Conservation (phyloP, 768 basidiomycete genomes). For the Clavaria fumosa region DNA sequence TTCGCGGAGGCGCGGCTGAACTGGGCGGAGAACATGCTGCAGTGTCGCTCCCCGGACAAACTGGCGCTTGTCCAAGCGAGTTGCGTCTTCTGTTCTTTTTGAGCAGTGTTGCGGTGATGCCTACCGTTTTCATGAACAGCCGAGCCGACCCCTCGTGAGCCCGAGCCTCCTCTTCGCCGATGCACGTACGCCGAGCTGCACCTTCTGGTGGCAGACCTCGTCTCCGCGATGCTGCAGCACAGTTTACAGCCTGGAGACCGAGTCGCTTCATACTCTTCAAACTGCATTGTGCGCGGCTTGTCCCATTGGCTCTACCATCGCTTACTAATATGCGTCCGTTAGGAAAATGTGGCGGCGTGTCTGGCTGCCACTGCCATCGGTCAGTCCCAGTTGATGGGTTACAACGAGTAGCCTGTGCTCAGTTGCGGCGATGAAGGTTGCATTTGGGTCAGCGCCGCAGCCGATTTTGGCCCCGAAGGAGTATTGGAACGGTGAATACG, state of each 20-base stretch:
- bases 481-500: slow-evolving; percentile 48
- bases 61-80: slow-evolving; percentile 57
- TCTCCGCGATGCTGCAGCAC: slow-evolving; percentile 36
- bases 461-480: slow-evolving; percentile 70
- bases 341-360: slow-evolving; percentile 58
- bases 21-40: slow-evolving; percentile 74
- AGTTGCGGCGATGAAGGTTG: slow-evolving; percentile 15
- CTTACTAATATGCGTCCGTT: not conserved
- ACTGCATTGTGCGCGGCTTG: slow-evolving; percentile 45
- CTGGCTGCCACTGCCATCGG: slow-evolving; percentile 57
- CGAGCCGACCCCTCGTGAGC: slow-evolving; percentile 40
- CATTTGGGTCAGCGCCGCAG: slow-evolving; percentile 75
- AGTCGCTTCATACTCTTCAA: slow-evolving; percentile 64
- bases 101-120: too few relatives aligned
- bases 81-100: too few relatives aligned
- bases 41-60: slow-evolving; percentile 38
- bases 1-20: slow-evolving; percentile 52
- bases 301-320: not conserved
- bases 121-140: too few relatives aligned
- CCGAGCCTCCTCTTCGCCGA: slow-evolving; percentile 28
- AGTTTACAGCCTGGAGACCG: slow-evolving; percentile 52
- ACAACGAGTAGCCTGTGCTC: not conserved
- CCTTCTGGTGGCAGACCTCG: slow-evolving; percentile 35
- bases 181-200: slow-evolving; percentile 47
- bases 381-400: not conserved